Evolutionary conservation across 306 rosid genomes (phyloP), one percentile per base, ranked within the genome.

Genomic region (Neltuma alba): DNA sequence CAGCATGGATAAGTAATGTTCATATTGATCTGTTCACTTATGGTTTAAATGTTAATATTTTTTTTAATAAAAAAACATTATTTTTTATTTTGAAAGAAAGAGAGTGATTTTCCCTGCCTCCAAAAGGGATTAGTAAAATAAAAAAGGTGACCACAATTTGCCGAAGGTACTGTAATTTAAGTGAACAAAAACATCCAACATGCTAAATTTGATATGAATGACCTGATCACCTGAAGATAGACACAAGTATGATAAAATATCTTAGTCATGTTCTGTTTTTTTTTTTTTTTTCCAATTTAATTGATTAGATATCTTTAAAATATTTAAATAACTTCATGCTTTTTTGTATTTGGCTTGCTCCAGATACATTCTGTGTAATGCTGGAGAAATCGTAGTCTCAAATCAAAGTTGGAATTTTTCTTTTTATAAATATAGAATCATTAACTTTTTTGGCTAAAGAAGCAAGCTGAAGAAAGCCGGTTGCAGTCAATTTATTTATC

Each of bases 401-500:
- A 42, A 23, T 5, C 7, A 69, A 69, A 31, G 2, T 0, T 31
- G n/a, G 12, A 2, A n/a, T 57, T 14, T 81, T 67, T 40, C 28
- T 61, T 74, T 74, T 31, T 60, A 77, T 52, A 52, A 20, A 63
- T 21, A 34, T 7, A 9, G 16, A 11, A 27, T 25, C 13, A 10
- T 3, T 3, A 37, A 60, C 66, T 40, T 20, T 20, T 60, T n/a
- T 75, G 8, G 21, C 79, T 10, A 18, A 27, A n/a, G 33, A 34
- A 30, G 34, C 70, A 76, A 76, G 31, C 78, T 38, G 6, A 21
- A 45, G 58, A 63, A 25, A 79, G 40, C 58, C 72, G 55, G 6
- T 57, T 58, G 34, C 58, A 74, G 38, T 27, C 70, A 68, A 0
- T 68, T 81, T 41, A 47, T 60, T 61, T 77, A 38, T 81, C 30